phyloP scores from a whole-genome alignment of 2,329 filamentous ascomycete genomes.

The Alternaria sp. region DNA sequence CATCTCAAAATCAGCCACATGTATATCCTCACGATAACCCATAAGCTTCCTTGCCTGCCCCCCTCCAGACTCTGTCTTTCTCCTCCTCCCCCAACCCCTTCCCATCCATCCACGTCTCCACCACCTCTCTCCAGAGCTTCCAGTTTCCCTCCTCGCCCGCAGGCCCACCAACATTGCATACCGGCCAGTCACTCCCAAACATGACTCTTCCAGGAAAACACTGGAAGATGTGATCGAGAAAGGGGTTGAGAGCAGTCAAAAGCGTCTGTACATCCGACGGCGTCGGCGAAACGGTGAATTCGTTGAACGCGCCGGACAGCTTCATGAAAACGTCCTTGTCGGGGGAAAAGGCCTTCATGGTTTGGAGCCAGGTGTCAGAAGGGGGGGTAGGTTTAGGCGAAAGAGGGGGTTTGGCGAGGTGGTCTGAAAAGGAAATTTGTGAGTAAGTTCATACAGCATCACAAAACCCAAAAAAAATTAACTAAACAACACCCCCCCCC shows the following conservation, averaged over 20 bases:
- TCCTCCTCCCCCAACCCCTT: constrained; percentile 66
- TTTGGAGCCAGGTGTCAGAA: constrained; percentile 70
- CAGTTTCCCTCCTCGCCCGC: constrained; percentile 67
- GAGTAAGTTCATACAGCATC: constrained; percentile 1
- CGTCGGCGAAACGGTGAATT: constrained; percentile 65
- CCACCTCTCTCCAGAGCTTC: constrained; percentile 76
- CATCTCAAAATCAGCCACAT: too few relatives aligned
- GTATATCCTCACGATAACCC: constrained; percentile 26
- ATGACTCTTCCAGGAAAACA: constrained; percentile 78
- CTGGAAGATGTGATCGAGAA: constrained; percentile 62
- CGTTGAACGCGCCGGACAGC: constrained; percentile 84
- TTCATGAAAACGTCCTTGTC: constrained; percentile 82
- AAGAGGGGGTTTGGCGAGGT: constrained; percentile 89
- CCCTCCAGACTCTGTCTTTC: constrained; percentile 73
- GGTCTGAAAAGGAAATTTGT: constrained; percentile 63
- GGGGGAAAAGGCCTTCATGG: constrained; percentile 72
- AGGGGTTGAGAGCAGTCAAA: constrained; percentile 33
- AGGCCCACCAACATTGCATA: constrained; percentile 76
- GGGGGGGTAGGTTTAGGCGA: constrained; percentile 59
- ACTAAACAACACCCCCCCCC: not conserved
- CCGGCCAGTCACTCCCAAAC: constrained; percentile 94
- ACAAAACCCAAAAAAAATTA: too few relatives aligned
- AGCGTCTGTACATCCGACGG: constrained; percentile 18
- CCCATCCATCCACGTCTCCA: constrained; percentile 68
- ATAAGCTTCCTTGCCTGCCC: constrained; percentile 77